A percentile compares a stretch with the other conserved stretches of the same genome.
Conservation (phyloP, 768 basidiomycete genomes). For the Cantharellus cinnabarinus region DNA sequence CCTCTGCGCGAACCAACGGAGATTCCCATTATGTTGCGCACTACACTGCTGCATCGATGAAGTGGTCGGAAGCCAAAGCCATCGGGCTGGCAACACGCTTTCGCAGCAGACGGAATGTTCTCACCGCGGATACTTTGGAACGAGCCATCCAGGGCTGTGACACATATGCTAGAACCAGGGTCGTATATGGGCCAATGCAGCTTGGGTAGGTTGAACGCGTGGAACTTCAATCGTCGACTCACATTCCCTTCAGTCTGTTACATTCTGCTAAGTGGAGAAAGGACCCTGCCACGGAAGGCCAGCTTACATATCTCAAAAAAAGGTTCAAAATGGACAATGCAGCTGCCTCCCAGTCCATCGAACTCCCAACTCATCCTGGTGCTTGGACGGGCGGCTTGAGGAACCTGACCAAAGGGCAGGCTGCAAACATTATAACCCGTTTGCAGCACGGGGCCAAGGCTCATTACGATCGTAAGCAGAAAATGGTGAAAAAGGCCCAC, state of each 20-base stretch:
- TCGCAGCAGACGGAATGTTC: conserved; percentile 29
- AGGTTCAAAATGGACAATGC: conserved; percentile 19
- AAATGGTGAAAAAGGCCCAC: conserved; percentile 20
- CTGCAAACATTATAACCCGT: conserved; percentile 58
- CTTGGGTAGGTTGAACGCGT: conserved; percentile 25
- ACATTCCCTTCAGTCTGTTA: conserved; percentile 25
- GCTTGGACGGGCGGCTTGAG: conserved; percentile 11
- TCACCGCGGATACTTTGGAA: conserved; percentile 31
- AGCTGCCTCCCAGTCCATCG: not conserved
- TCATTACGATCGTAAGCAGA: conserved; percentile 31
- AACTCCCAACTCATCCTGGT: not conserved
- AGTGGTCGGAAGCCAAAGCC: conserved; percentile 18
- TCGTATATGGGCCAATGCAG: conserved; percentile 29
- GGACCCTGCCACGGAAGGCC: conserved; percentile 36
- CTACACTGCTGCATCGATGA: conserved; percentile 32
- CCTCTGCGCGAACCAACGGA: not conserved
- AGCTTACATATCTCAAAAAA: conserved; percentile 35
- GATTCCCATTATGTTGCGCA: conserved; percentile 24
- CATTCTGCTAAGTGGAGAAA: conserved; percentile 49
- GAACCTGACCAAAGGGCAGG: conserved; percentile 53
- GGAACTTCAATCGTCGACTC: not conserved
- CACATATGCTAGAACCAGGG: conserved; percentile 36
- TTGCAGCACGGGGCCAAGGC: conserved; percentile 61
- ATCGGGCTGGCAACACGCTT: conserved; percentile 22
- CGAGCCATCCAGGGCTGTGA: conserved; percentile 52